Evolutionary conservation across 2,329 filamentous ascomycete genomes (phyloP).

Genomic region (Nectriaceae sp.): DNA sequence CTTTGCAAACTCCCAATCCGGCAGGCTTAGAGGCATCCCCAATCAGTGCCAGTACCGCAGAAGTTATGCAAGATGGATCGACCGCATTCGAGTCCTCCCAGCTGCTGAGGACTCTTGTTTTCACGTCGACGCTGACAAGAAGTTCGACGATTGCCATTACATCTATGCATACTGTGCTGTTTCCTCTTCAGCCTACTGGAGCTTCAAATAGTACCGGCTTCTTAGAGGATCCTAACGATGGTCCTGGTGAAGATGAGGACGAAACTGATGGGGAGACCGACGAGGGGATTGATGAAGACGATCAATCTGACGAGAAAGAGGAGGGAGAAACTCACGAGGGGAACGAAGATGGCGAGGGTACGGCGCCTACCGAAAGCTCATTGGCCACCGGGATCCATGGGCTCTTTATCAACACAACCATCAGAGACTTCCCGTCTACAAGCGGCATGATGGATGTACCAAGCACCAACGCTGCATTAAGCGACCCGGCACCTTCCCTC

Average conservation of each 20-base stretch:
- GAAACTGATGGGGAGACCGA: too few relatives aligned
- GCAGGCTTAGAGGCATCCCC: too few relatives aligned
- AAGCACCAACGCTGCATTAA: too few relatives aligned
- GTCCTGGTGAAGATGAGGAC: not conserved
- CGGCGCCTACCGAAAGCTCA: not conserved
- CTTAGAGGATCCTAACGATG: not conserved
- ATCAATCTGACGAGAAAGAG: too few relatives aligned
- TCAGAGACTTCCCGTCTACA: not conserved
- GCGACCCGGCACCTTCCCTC: too few relatives aligned
- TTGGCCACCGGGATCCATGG: not conserved
- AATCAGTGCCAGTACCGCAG: too few relatives aligned
- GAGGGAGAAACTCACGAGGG: too few relatives aligned
- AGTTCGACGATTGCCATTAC: conserved; percentile 18
- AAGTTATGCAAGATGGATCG: too few relatives aligned
- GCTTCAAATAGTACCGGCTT: not conserved
- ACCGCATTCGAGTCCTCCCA: too few relatives aligned
- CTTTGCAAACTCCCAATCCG: too few relatives aligned
- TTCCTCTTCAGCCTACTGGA: conserved; percentile 5
- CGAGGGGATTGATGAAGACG: too few relatives aligned
- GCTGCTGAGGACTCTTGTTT: conserved; percentile 16
- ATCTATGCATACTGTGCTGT: conserved; percentile 17
- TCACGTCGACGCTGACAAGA: conserved; percentile 24
- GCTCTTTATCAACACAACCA: not conserved
- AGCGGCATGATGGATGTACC: too few relatives aligned
- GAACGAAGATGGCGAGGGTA: not conserved